A percentile compares a stretch with the other conserved stretches of the same genome.
phyloP scores from a whole-genome alignment of 805 yeast species.

The Saccharomycopsis malanga region DNA sequence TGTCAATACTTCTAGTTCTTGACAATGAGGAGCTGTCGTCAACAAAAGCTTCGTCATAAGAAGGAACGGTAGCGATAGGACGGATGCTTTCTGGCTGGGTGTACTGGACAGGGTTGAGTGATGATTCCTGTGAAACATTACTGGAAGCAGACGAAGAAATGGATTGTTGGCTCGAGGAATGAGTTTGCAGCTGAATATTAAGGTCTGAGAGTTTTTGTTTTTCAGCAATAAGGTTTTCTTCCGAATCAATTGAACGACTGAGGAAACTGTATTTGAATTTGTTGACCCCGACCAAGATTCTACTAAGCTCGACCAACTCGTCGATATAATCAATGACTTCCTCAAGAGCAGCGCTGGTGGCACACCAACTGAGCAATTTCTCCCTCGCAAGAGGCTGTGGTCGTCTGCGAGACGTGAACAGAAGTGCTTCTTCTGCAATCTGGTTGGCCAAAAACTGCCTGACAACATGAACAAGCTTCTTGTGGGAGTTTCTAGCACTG shows the following conservation, averaged over 20 bases:
- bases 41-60: not conserved
- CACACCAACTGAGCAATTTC: conserved; percentile 44
- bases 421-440: not conserved
- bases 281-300: conserved; percentile 40
- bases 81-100: not conserved
- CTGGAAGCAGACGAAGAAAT: not conserved
- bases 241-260: conserved; percentile 36
- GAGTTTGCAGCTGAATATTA: not conserved
- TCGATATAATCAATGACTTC: conserved; percentile 45
- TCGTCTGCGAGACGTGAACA: not conserved
- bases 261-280: conserved; percentile 46
- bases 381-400: conserved; percentile 24
- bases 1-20: conserved; percentile 8
- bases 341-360: conserved; percentile 41
- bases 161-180: not conserved
- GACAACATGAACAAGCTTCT: conserved; percentile 38
- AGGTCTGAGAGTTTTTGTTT: not conserved
- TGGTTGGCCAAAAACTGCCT: conserved; percentile 29
- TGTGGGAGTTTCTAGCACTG: conserved; percentile 41
- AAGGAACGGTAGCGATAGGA: not conserved
- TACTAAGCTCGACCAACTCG: conserved; percentile 36
- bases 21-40: not conserved
- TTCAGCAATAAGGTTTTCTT: not conserved
- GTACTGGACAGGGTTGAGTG: not conserved
- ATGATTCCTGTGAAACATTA: not conserved